phyloP scores from a whole-genome alignment of 495 filamentous ascomycete species.

The Viridothelium virens region DNA sequence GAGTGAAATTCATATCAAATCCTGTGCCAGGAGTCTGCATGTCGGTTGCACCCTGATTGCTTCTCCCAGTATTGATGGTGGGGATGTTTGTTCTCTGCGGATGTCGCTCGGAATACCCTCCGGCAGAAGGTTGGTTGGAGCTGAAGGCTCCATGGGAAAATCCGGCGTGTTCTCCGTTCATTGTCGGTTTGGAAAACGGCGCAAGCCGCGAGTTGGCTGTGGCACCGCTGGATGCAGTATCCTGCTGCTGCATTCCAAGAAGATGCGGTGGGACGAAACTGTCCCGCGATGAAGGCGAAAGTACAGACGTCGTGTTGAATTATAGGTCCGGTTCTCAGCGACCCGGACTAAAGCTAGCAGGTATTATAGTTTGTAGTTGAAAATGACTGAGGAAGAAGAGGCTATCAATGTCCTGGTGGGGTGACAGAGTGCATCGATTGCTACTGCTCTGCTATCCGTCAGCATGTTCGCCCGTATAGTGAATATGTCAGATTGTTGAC shows the following conservation, averaged over 20 bases:
- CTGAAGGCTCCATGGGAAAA: slow-evolving; percentile 87
- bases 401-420: not conserved
- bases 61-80: slow-evolving; percentile 74
- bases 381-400: not conserved
- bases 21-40: slow-evolving; percentile 80
- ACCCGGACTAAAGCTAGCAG: slow-evolving; percentile 4
- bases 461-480: not conserved
- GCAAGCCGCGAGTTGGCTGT: slow-evolving; percentile 36
- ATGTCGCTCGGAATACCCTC: slow-evolving; percentile 75
- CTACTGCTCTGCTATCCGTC: not conserved
- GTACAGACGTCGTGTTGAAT: slow-evolving; percentile 11
- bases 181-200: slow-evolving; percentile 59
- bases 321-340: slow-evolving; percentile 9
- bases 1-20: slow-evolving; percentile 98
- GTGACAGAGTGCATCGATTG: not conserved
- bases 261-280: slow-evolving; percentile 64
- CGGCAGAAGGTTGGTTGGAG: slow-evolving; percentile 60
- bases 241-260: slow-evolving; percentile 80
- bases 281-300: slow-evolving; percentile 47
- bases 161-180: slow-evolving; percentile 66
- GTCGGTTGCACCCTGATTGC: slow-evolving; percentile 55
- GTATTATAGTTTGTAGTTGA: not conserved
- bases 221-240: slow-evolving; percentile 45
- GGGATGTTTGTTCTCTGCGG: slow-evolving; percentile 79
- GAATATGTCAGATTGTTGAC: not conserved